Percentiles rank a stretch among this genome's conserved stretches.
Evolutionary conservation across 768 basidiomycete species (phyloP).

Genomic region (Collybia nuda): DNA sequence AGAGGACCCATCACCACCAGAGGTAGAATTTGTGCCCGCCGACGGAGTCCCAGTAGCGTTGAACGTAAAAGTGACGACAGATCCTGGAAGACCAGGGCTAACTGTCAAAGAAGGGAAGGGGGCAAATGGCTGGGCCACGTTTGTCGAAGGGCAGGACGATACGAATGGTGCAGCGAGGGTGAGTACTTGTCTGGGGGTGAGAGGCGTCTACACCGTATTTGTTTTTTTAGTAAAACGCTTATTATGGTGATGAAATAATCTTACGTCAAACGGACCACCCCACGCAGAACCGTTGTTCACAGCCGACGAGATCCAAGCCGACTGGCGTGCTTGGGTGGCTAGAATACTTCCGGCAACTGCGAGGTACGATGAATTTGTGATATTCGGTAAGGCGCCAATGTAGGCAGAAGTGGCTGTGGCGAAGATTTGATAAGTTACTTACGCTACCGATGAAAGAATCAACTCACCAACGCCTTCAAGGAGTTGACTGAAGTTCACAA

Average conservation of each 20-base stretch:
- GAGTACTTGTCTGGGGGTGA: constrained; percentile 16
- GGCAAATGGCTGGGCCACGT: constrained; percentile 40
- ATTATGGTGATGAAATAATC: no score
- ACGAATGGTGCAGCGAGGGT: constrained; percentile 38
- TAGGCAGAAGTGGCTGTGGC: constrained; percentile 40
- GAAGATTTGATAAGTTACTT: not conserved
- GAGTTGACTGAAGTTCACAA: constrained; percentile 9
- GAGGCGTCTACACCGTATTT: constrained; percentile 15
- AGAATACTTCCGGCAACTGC: constrained; percentile 49
- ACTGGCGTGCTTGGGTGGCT: constrained; percentile 49
- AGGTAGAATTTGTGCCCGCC: no score
- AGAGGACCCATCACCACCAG: no score
- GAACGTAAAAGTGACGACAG: constrained; percentile 26
- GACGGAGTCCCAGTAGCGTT: not conserved
- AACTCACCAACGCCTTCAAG: constrained; percentile 13
- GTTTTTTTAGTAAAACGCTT: no score
- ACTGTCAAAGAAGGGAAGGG: constrained; percentile 41
- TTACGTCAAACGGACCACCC: constrained; percentile 43
- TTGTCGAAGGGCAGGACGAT: constrained; percentile 42
- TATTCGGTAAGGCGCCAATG: constrained; percentile 41
- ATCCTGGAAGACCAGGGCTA: constrained; percentile 18
- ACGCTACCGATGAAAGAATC: no score
- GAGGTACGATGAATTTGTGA: constrained; percentile 34
- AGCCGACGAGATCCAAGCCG: constrained; percentile 42
- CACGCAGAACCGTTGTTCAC: constrained; percentile 30